Percentiles rank a stretch among this genome's conserved stretches.
Conservation (phyloP, 2,329 filamentous ascomycete species). For the Ceratocystis lukuohia region DNA sequence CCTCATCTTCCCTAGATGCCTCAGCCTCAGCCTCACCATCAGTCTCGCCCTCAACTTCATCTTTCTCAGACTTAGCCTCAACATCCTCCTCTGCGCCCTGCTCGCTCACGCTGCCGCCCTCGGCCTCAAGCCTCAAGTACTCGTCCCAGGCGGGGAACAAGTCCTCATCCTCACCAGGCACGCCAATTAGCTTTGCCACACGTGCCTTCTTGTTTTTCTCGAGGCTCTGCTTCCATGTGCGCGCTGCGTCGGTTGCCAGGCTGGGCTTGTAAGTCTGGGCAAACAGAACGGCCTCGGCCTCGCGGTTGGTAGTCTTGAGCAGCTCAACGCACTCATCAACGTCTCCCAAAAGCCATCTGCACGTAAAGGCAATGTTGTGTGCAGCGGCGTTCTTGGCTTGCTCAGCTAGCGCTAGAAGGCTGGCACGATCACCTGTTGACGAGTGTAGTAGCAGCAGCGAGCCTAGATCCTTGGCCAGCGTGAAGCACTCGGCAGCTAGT, state of each 20-base stretch:
- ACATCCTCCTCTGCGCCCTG: conserved; percentile 23
- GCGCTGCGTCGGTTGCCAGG: conserved; percentile 51
- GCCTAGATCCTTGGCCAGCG: conserved; percentile 77
- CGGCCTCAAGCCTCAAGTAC: conserved; percentile 67
- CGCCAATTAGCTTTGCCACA: conserved; percentile 68
- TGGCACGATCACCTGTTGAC: conserved; percentile 65
- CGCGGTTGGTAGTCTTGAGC: conserved; percentile 62
- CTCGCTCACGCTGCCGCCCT: conserved; percentile 36
- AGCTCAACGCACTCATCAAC: conserved; percentile 69
- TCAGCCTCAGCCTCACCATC: neutral
- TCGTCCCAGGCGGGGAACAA: conserved; percentile 96
- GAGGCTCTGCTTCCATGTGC: conserved; percentile 67
- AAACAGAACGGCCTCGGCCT: conserved; percentile 80
- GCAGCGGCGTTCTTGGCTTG: conserved; percentile 65
- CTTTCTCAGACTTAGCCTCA: conserved; percentile 21
- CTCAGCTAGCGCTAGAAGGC: conserved; percentile 55
- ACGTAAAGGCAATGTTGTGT: conserved; percentile 88
- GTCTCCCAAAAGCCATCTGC: conserved; percentile 76
- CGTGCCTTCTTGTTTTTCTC: conserved; percentile 78
- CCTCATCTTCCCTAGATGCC: neutral
- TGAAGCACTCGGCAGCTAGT: conserved; percentile 86
- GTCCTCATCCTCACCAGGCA: conserved; percentile 70
- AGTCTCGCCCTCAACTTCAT: conserved; percentile 6
- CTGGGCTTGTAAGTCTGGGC: conserved; percentile 92
- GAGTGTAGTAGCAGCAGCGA: conserved; percentile 80